These are phyloP conservation scores for Pseudocercospora musae DNA, from an alignment of 2,329 filamentous ascomycete species.

Conservation along the genomic window DNA sequence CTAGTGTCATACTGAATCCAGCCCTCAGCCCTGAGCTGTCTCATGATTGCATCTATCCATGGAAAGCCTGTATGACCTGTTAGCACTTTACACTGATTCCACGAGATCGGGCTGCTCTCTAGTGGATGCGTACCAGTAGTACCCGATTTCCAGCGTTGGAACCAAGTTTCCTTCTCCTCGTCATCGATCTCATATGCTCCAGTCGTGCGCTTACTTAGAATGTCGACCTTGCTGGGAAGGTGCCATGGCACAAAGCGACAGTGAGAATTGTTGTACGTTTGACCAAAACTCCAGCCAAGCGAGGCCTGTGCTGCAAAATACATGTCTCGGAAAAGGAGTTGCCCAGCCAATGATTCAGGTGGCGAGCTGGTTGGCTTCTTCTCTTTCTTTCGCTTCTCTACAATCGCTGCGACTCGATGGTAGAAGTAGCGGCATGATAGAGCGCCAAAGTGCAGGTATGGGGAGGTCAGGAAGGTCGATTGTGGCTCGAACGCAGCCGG, in stretches of 20 bases:
- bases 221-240: slow-evolving; percentile 59
- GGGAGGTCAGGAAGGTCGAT: slow-evolving; percentile 69
- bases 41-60: slow-evolving; percentile 78
- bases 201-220: slow-evolving; percentile 49
- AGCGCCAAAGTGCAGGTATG: slow-evolving; percentile 71
- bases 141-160: slow-evolving; percentile 66
- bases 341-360: slow-evolving; percentile 68
- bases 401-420: slow-evolving; percentile 64
- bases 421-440: slow-evolving; percentile 70
- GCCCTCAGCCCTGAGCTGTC: slow-evolving; percentile 66
- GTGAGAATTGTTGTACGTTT: slow-evolving; percentile 62
- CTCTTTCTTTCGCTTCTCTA: slow-evolving; percentile 55
- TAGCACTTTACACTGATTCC: not conserved
- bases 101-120: not conserved
- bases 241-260: slow-evolving; percentile 79
- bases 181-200: slow-evolving; percentile 64
- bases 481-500: slow-evolving; percentile 71
- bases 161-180: slow-evolving; percentile 60
- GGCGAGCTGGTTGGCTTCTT: slow-evolving; percentile 52
- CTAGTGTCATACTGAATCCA: slow-evolving; percentile 61
- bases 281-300: slow-evolving; percentile 61
- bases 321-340: slow-evolving; percentile 77
- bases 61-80: slow-evolving; percentile 54
- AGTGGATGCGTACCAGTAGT: slow-evolving; percentile 49
- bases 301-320: slow-evolving; percentile 75